These are phyloP conservation scores for Mucor velutinosus DNA, from an alignment of 371 early-diverging fungal species.

Conservation along the genomic window DNA sequence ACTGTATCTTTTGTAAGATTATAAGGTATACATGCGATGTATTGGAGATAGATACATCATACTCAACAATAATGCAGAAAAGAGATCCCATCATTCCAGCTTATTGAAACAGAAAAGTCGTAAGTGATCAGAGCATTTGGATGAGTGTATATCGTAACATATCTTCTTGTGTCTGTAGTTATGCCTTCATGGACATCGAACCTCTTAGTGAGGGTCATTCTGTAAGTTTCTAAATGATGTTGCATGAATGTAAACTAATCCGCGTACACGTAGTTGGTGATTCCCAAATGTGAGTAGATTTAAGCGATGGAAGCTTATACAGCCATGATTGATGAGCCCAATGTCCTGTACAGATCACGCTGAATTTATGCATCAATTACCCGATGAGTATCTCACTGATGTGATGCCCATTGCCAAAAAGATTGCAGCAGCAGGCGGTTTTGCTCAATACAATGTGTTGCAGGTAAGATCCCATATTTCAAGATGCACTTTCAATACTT, in stretches of 20 bases:
- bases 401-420: slow-evolving; percentile 86
- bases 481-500: neutral
- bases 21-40: slow-evolving; percentile 48
- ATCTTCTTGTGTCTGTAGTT: slow-evolving; percentile 31
- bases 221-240: slow-evolving; percentile 42
- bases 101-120: slow-evolving; percentile 82
- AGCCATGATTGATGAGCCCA: neutral
- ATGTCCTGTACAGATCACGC: slow-evolving; percentile 74
- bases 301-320: neutral
- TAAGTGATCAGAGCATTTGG: slow-evolving; percentile 25
- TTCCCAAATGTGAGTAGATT: slow-evolving; percentile 74
- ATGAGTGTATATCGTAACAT: neutral
- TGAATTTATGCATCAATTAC: slow-evolving; percentile 85
- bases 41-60: neutral
- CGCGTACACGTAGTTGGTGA: slow-evolving; percentile 61
- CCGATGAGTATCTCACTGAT: slow-evolving; percentile 84
- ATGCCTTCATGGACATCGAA: slow-evolving; percentile 76
- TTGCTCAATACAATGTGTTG: slow-evolving; percentile 83
- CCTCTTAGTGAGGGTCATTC: slow-evolving; percentile 83
- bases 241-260: neutral
- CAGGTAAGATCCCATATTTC: slow-evolving; percentile 58
- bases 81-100: slow-evolving; percentile 80
- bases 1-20: slow-evolving; percentile 93
- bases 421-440: slow-evolving; percentile 71
- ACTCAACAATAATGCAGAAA: slow-evolving; percentile 43